Evolutionary conservation across 1,139 yeast species (phyloP), one percentile per base, ranked within the genome.

Genomic region (Yamadazyma diddensiae): DNA sequence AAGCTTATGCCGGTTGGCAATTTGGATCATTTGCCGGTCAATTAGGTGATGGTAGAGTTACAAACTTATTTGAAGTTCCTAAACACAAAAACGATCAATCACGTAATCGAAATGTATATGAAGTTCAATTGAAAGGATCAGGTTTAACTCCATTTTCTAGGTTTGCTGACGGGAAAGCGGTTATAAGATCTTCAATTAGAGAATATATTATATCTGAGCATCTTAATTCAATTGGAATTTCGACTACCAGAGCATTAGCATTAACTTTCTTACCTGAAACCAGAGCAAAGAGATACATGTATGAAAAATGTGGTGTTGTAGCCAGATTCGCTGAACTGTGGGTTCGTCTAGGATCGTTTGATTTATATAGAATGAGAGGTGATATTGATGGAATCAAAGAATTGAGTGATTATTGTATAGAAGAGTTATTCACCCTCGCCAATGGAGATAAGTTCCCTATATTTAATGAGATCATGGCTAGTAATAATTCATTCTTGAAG

Each of bases 21-120:
- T 92, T 92, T 64, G 97, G 98, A 3, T 79, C 75, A 45, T 92
- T 92, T 77, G 97, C 97, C 0, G 97, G 97, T 1, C 98, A 92
- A 56, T 63, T 92, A 42, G 98, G 98, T 4, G 98, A 92, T 54
- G 98, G 98, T 1, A 65, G 98, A 40, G 97, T 88, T 2, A 72
- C 80, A 6, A 86, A 83, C 49, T 61, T 92, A 30, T 88, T 90
- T 58, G 94, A 85, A 43, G 60, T 82, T 0, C 68, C 70, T 5
- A 65, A 65, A 42, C 29, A 43, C 3, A 69, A 65, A 32, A 7
- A 22, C 3, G 31, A 31, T 3, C 49, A 43, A 30, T 28, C 34
- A 2, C 21, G 20, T n/a, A 58, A 66, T 39, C 43, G 73, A 15
- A 37, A 35, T 1, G 55, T 53, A 26, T 81, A 72, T 46, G 94